A percentile compares a stretch with the other conserved stretches of the same genome.
These are phyloP conservation scores for Coemansia sp. DNA, from an alignment of 192 early-diverging fungal genomes.

Conservation along the genomic window DNA sequence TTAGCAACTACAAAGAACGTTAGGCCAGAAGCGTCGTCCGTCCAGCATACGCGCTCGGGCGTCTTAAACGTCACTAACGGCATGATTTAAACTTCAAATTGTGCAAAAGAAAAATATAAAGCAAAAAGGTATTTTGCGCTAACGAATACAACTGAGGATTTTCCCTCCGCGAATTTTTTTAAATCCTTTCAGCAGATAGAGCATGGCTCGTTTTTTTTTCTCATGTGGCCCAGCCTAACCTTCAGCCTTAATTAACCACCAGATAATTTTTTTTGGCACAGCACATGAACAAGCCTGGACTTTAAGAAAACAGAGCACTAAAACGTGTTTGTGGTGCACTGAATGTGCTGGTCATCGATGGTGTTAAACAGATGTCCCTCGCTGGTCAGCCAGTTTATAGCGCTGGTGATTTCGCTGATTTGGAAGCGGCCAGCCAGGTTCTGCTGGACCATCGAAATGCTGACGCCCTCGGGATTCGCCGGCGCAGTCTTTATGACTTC, in stretches of 20 bases:
- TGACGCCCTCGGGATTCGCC: constrained; percentile 45
- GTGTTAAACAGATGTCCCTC: constrained; percentile 72
- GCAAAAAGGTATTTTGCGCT: neutral
- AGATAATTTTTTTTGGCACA: no score
- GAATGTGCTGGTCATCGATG: constrained; percentile 65
- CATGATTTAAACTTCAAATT: constrained; percentile 13
- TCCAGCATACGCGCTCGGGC: constrained; percentile 51
- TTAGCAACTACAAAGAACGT: constrained; percentile 44
- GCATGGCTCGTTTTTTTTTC: no score
- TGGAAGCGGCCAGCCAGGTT: constrained; percentile 35
- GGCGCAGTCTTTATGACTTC: constrained; percentile 17
- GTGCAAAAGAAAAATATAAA: neutral
- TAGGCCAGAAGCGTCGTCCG: constrained; percentile 32
- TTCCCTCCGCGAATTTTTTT: no score
- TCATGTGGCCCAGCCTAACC: no score
- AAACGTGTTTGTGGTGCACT: constrained; percentile 31
- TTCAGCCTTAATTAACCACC: no score
- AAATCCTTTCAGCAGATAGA: no score
- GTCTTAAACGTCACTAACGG: constrained; percentile 45
- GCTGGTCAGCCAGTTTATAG: constrained; percentile 54
- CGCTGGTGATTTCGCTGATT: constrained; percentile 23
- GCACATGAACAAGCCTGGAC: no score
- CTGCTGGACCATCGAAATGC: constrained; percentile 45
- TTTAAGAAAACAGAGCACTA: neutral
- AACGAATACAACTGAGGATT: no score